Conservation (phyloP, 2,329 filamentous ascomycete species). For the Sporothrix euskadiensis region DNA sequence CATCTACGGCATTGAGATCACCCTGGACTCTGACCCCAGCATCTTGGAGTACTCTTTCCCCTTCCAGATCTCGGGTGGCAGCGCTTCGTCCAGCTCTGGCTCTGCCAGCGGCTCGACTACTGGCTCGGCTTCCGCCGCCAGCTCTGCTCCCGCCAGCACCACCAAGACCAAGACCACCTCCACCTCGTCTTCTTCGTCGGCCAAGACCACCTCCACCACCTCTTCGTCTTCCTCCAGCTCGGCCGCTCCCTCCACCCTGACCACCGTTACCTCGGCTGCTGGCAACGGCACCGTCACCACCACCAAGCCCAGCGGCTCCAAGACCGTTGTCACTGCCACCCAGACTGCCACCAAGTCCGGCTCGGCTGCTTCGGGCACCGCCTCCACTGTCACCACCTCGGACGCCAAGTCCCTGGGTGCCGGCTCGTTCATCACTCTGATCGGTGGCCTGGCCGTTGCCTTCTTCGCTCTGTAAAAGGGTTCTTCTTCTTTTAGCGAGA, state of each 20-base stretch:
- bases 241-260: conserved; percentile 22
- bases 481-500: not conserved
- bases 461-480: conserved; percentile 48
- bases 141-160: conserved; percentile 27
- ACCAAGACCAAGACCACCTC: not conserved
- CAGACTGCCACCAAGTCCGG: conserved; percentile 36
- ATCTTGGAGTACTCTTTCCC: conserved; percentile 65
- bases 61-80: conserved; percentile 52
- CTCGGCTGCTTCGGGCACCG: conserved; percentile 31
- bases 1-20: conserved; percentile 61
- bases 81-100: not conserved
- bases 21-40: conserved; percentile 47
- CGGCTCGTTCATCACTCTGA: conserved; percentile 45
- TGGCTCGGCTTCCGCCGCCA: conserved; percentile 29
- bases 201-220: not conserved
- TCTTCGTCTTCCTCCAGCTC: conserved; percentile 22
- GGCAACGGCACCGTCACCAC: conserved; percentile 22
- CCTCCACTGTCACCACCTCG: conserved; percentile 35
- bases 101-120: conserved; percentile 31
- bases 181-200: conserved; percentile 25
- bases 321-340: conserved; percentile 36
- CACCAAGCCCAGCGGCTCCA: conserved; percentile 31
- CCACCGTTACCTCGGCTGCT: conserved; percentile 36
- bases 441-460: conserved; percentile 47
- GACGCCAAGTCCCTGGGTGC: conserved; percentile 44